These are phyloP conservation scores for Eimeria necatrix DNA, from an alignment of 169 alveolate species.

Conservation along the genomic window DNA sequence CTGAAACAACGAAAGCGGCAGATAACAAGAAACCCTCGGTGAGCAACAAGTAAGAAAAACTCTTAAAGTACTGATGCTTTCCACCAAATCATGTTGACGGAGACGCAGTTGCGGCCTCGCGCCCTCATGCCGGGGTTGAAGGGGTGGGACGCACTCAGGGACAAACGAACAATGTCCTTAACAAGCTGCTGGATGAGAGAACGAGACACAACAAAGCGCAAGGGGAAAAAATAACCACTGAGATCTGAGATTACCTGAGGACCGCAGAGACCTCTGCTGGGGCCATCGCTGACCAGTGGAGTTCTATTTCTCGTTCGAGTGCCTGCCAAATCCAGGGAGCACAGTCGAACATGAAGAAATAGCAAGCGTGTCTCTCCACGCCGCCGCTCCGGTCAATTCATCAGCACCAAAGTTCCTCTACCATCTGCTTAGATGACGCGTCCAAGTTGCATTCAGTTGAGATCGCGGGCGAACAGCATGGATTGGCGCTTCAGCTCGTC, in stretches of 20 bases:
- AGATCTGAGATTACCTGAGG: neutral
- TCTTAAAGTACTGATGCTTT: too few relatives aligned
- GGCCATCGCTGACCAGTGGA: conserved; percentile 63
- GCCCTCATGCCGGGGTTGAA: too few relatives aligned
- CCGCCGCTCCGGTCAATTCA: neutral
- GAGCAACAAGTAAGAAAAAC: too few relatives aligned
- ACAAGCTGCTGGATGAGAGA: neutral
- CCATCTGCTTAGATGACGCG: neutral
- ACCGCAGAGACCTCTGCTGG: conserved; percentile 48
- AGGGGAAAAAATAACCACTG: neutral
- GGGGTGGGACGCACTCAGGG: too few relatives aligned
- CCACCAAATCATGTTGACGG: too few relatives aligned
- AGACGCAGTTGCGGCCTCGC: too few relatives aligned
- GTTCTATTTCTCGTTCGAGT: conserved; percentile 59
- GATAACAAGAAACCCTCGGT: neutral
- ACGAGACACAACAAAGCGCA: neutral
- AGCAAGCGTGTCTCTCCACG: neutral
- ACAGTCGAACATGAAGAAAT: too few relatives aligned
- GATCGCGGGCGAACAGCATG: neutral
- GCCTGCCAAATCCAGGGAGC: neutral
- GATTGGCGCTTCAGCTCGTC: neutral
- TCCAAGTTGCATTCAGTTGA: neutral
- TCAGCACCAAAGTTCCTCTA: neutral
- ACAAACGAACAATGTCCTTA: too few relatives aligned
- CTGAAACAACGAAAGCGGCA: neutral